Percentiles rank a stretch among this genome's conserved stretches.
phyloP scores from a whole-genome alignment of 257 asterid species.

The Fraxinus excelsior region DNA sequence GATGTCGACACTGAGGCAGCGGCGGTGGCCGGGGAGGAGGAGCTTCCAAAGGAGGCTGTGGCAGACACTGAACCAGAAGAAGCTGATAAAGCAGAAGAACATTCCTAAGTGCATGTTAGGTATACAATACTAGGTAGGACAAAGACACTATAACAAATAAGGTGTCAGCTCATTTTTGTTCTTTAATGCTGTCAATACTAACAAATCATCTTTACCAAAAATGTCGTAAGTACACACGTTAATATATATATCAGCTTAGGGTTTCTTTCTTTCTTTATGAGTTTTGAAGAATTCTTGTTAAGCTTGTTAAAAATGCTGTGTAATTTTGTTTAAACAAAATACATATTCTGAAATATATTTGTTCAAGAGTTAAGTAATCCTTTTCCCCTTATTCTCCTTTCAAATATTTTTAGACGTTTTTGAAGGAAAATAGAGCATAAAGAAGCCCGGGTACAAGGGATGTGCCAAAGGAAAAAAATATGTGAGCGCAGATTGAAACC shows the following conservation, averaged over 20 bases:
- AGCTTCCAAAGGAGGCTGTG: not conserved
- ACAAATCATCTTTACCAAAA: not conserved
- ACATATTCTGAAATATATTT: not conserved
- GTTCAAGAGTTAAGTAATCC: not conserved
- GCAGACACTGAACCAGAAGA: constrained; percentile 6
- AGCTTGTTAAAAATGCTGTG: not conserved
- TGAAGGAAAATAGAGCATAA: no score
- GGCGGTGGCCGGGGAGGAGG: not conserved
- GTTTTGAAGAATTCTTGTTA: not conserved
- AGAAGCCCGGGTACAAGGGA: no score
- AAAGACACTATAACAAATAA: not conserved
- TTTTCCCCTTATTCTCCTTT: no score
- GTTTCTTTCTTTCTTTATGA: not conserved
- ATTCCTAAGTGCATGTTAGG: not conserved
- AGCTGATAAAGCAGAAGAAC: constrained; percentile 2
- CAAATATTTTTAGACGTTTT: no score
- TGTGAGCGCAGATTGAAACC: no score
- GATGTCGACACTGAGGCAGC: not conserved
- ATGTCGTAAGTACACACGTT: not conserved
- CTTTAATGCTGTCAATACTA: not conserved
- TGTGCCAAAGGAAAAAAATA: no score
- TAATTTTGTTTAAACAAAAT: not conserved
- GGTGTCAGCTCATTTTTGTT: not conserved
- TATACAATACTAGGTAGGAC: not conserved
- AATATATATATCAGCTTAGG: not conserved